These are phyloP conservation scores for Xylaria sp. DNA, from an alignment of 2,329 filamentous ascomycete genomes.

Conservation along the genomic window DNA sequence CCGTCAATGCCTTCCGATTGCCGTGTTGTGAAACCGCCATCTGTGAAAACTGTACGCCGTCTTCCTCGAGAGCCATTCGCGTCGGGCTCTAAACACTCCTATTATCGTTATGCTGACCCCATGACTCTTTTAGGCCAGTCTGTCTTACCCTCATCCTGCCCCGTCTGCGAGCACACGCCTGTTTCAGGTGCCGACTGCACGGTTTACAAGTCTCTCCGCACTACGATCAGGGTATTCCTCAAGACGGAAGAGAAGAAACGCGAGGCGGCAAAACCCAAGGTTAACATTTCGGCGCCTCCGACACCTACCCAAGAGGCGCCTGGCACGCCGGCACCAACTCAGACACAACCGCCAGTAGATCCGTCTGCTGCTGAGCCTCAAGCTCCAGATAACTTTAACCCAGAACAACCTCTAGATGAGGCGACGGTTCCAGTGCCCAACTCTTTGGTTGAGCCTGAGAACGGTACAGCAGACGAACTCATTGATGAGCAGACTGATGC, in stretches of 20 bases:
- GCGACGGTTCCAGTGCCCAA: conserved; percentile 1
- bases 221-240: conserved; percentile 85
- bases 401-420: conserved; percentile 16
- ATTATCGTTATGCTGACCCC: conserved; percentile 7
- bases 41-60: conserved; percentile 73
- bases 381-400: conserved; percentile 5
- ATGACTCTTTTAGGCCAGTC: conserved; percentile 56
- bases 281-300: conserved; percentile 37
- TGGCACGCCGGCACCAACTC: conserved; percentile 32
- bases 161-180: conserved; percentile 88
- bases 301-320: conserved; percentile 42
- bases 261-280: conserved; percentile 55
- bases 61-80: not conserved
- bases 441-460: conserved; percentile 5
- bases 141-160: conserved; percentile 72
- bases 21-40: conserved; percentile 95
- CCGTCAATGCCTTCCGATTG: conserved; percentile 82
- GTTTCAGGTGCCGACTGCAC: conserved; percentile 82
- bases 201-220: conserved; percentile 83
- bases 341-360: conserved; percentile 27
- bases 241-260: conserved; percentile 88
- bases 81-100: conserved; percentile 1
- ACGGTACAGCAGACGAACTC: not conserved
- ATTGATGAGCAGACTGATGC: conserved; percentile 1
- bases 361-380: conserved; percentile 19